Percentiles rank a stretch among this genome's conserved stretches.
These are phyloP conservation scores for Biscogniauxia mediterranea DNA, from an alignment of 2,329 filamentous ascomycete species.

Conservation along the genomic window DNA sequence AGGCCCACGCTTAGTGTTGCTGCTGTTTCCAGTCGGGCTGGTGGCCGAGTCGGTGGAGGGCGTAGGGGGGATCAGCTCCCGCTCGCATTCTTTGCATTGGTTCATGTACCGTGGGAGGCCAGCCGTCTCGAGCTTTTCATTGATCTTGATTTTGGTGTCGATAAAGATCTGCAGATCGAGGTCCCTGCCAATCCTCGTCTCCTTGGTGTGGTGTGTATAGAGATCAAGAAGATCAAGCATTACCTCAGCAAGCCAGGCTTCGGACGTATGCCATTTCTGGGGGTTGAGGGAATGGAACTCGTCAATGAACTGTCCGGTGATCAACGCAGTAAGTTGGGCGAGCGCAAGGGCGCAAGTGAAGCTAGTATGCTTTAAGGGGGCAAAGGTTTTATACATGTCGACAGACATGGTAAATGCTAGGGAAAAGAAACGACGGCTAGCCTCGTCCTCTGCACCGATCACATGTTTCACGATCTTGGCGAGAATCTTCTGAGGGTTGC, in stretches of 20 bases:
- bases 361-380: conserved; percentile 84
- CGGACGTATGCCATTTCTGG: conserved; percentile 45
- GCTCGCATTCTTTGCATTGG: conserved; percentile 54
- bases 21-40: conserved; percentile 33
- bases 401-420: conserved; percentile 79
- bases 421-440: conserved; percentile 54
- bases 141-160: conserved; percentile 80
- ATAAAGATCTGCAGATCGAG: conserved; percentile 79
- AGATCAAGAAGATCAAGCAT: conserved; percentile 88
- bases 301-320: conserved; percentile 58
- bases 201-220: conserved; percentile 78
- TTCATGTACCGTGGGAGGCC: conserved; percentile 62
- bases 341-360: conserved; percentile 82
- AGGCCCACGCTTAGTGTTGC: conserved; percentile 34
- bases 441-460: conserved; percentile 42
- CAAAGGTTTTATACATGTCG: conserved; percentile 91
- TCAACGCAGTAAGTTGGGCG: conserved; percentile 73
- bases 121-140: conserved; percentile 72
- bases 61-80: conserved; percentile 33
- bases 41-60: conserved; percentile 35
- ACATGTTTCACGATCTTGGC: conserved; percentile 72
- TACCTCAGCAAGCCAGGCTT: conserved; percentile 65
- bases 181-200: conserved; percentile 70
- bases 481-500: conserved; percentile 81
- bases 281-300: conserved; percentile 49